Base-by-base conservation (phyloP, 192 early-diverging fungal genomes). In the Geranomyces variabilis region DNA sequence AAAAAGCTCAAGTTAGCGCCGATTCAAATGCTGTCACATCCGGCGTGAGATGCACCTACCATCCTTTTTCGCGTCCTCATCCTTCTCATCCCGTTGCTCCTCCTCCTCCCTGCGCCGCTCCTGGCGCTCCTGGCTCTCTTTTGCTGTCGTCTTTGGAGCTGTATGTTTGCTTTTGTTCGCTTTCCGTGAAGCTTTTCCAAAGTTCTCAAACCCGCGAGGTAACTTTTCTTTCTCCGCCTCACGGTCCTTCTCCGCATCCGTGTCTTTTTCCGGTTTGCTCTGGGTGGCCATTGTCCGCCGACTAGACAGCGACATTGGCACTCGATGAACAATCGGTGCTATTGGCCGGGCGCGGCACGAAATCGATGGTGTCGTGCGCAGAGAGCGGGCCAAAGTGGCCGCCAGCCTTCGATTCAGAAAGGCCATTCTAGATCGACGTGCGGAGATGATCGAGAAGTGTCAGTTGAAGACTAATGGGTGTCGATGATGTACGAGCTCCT, bases 171-270 rank as follows among this genome's bases (percentile, higher is more conserved):
- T n/a, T 28, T 55, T 55, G 21, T n/a, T 24, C 21, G 51, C 26
- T 55, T 7, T n/a, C 26, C 51, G 51, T 28, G 51, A 15, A 55
- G 58, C 15, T 7, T 60, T 60, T 33, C 22, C 58, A 33, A 60
- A 60, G 31, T 60, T n/a, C 26, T 60, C 58, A 17, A 60, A 60
- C 58, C 58, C 58, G 22, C 26, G 58, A 17, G 58, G 58, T n/a
- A 60, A 24, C 28, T 60, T 60, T 4, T 60, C 8, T 17, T 7
- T 17, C 22, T 60, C 58, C 58, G 19, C 7, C 10, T 41, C 36
- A 41, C 36, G 3, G 2, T 7, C 58, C 26, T 60, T 60, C 36
- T 41, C 36, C 36, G 36, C 36, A 10, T 41, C 36, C 10, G 36
- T 41, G 10, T 41, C 36, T 29, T 60, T 60, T 7, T 60, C 51